phyloP scores from a whole-genome alignment of 768 basidiomycete genomes.

The Strobilomyces confusus region DNA sequence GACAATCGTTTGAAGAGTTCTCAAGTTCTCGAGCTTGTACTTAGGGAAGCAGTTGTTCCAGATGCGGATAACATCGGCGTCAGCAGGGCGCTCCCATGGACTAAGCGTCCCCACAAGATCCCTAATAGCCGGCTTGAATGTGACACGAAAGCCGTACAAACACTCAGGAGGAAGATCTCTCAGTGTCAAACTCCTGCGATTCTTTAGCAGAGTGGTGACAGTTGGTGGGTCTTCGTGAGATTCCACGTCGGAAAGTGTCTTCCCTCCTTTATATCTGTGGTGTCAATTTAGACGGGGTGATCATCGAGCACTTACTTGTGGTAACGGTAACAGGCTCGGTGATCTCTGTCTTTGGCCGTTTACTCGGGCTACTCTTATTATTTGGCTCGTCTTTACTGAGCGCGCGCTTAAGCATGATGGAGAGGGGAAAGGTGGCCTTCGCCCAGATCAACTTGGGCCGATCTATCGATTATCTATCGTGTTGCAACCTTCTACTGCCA shows the following conservation, averaged over 20 bases:
- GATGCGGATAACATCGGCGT: background rate
- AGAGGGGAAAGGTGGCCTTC: background rate
- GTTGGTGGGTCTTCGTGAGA: background rate
- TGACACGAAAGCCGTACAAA: background rate
- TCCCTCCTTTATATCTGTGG: background rate
- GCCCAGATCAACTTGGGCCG: background rate
- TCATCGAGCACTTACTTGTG: background rate
- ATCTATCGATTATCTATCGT: background rate
- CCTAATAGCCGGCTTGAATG: background rate
- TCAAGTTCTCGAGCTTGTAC: background rate
- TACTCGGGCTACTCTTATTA: background rate
- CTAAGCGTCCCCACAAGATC: background rate
- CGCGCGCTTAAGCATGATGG: background rate
- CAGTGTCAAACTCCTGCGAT: background rate
- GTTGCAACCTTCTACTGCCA: background rate
- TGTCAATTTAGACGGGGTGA: background rate
- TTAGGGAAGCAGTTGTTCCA: background rate
- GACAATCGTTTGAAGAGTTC: background rate
- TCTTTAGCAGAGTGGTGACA: background rate
- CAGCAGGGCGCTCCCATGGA: background rate
- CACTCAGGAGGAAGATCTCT: background rate
- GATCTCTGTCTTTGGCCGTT: background rate
- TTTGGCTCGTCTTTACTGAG: background rate
- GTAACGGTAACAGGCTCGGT: background rate
- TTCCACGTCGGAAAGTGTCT: background rate